Percentiles rank a stretch among this genome's conserved stretches.
Conservation (phyloP, 1,284 basidiomycete genomes). For the Ustilago loliicola region DNA sequence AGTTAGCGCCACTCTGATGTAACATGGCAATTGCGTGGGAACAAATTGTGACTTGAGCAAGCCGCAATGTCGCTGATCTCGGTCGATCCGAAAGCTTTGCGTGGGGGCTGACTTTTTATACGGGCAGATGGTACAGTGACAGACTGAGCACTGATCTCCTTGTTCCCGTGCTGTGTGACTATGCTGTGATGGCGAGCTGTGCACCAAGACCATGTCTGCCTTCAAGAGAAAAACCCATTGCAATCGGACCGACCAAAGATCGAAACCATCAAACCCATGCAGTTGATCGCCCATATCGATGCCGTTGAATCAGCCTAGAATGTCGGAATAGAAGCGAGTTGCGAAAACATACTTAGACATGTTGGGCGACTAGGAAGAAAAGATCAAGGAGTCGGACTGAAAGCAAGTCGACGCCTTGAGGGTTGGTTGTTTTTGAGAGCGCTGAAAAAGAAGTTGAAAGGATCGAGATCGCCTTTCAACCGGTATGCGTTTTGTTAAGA, state of each 20-base stretch:
- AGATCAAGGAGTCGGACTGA: constrained; percentile 58
- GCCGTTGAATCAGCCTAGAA: not conserved
- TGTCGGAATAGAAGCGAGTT: not conserved
- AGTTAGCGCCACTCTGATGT: not conserved
- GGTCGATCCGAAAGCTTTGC: not conserved
- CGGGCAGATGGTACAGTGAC: not conserved
- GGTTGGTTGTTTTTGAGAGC: constrained; percentile 16
- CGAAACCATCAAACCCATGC: not conserved
- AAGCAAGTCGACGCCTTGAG: constrained; percentile 58
- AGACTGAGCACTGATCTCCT: not conserved
- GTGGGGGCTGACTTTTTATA: too few species aligned
- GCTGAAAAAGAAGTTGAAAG: constrained; percentile 50
- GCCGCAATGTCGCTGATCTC: not conserved
- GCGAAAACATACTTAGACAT: constrained; percentile 62
- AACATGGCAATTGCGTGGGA: not conserved
- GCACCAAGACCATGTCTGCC: not conserved
- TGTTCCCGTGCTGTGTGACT: not conserved
- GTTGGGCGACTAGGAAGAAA: constrained; percentile 35
- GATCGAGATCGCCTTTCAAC: constrained; percentile 41
- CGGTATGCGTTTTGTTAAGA: constrained; percentile 11
- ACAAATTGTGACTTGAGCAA: not conserved
- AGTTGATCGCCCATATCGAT: not conserved
- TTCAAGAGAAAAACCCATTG: too few species aligned
- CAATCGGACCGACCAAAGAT: not conserved
- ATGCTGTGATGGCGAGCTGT: not conserved